Conservation (phyloP, 441 rosid genomes). For the Populus hybrid region DNA sequence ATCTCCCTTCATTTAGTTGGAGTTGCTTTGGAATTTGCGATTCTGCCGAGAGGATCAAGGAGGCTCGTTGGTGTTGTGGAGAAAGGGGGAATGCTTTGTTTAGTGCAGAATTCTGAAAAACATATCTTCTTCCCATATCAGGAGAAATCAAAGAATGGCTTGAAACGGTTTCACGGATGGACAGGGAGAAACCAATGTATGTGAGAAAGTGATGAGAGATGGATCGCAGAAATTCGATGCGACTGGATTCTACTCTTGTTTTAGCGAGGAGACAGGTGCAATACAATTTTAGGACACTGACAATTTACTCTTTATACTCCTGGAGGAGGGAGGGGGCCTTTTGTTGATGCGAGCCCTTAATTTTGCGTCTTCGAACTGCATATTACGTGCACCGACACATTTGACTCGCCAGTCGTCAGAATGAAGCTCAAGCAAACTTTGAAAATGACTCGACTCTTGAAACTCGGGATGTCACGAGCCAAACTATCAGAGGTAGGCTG, state of each 20-base stretch:
- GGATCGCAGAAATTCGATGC: constrained; percentile 12
- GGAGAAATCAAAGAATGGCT: constrained; percentile 32
- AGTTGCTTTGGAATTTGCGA: constrained; percentile 81
- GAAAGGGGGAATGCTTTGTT: constrained; percentile 78
- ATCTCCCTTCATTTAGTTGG: constrained; percentile 66
- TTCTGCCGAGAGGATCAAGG: constrained; percentile 71
- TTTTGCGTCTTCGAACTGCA: neutral
- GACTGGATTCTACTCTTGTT: constrained; percentile 37
- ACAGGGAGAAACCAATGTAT: constrained; percentile 6
- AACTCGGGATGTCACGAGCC: neutral
- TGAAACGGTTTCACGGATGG: constrained; percentile 9
- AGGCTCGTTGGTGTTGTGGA: constrained; percentile 76
- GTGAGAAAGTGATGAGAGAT: constrained; percentile 19
- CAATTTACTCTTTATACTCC: constrained; percentile 40
- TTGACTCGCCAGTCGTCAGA: neutral
- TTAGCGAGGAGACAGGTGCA: constrained; percentile 25
- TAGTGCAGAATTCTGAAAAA: constrained; percentile 54
- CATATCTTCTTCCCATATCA: constrained; percentile 30
- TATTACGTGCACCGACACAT: neutral
- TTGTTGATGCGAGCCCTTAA: too few species aligned
- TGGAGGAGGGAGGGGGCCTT: neutral
- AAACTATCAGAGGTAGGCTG: neutral
- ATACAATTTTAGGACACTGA: constrained; percentile 20
- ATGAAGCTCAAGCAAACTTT: neutral
- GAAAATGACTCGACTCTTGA: too few species aligned